Percentiles rank a stretch among this genome's conserved stretches.
Conservation (phyloP, 2,329 filamentous ascomycete genomes). For the Annulohypoxylon truncatum region DNA sequence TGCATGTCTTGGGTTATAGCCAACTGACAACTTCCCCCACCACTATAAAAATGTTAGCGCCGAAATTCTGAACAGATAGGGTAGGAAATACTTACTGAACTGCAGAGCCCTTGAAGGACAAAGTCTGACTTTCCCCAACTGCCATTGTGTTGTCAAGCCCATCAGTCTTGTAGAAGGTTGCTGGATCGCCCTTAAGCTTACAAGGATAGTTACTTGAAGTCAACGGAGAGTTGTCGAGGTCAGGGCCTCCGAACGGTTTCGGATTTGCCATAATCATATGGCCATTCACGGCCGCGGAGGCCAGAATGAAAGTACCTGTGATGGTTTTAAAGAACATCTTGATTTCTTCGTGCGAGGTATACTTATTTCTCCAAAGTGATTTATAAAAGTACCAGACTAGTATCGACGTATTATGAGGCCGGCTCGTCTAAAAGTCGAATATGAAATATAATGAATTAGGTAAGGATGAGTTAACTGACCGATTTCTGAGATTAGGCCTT, state of each 20-base stretch:
- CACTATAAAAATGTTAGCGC: no score
- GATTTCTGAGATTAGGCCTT: neutral
- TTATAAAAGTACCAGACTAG: slow-evolving; percentile 19
- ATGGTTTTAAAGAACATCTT: slow-evolving; percentile 55
- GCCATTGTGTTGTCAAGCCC: slow-evolving; percentile 58
- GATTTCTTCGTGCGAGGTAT: slow-evolving; percentile 36
- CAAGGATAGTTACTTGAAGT: slow-evolving; percentile 72
- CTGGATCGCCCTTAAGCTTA: slow-evolving; percentile 59
- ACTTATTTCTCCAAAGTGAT: neutral
- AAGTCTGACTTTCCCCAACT: slow-evolving; percentile 56
- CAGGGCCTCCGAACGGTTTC: slow-evolving; percentile 60
- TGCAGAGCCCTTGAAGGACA: slow-evolving; percentile 70
- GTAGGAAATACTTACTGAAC: no score
- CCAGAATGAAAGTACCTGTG: slow-evolving; percentile 54
- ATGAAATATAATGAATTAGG: neutral
- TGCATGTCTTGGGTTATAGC: slow-evolving; percentile 71
- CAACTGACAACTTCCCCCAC: slow-evolving; percentile 80
- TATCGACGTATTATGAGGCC: slow-evolving; percentile 19
- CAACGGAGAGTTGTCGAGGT: slow-evolving; percentile 69
- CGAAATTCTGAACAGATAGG: no score
- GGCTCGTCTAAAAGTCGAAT: slow-evolving; percentile 16
- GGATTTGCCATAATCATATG: slow-evolving; percentile 74
- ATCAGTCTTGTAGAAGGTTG: slow-evolving; percentile 51
- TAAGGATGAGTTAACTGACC: neutral
- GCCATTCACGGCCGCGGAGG: slow-evolving; percentile 63